Conservation (phyloP, 2,329 filamentous ascomycete species). For the Colletotrichum godetiae region DNA sequence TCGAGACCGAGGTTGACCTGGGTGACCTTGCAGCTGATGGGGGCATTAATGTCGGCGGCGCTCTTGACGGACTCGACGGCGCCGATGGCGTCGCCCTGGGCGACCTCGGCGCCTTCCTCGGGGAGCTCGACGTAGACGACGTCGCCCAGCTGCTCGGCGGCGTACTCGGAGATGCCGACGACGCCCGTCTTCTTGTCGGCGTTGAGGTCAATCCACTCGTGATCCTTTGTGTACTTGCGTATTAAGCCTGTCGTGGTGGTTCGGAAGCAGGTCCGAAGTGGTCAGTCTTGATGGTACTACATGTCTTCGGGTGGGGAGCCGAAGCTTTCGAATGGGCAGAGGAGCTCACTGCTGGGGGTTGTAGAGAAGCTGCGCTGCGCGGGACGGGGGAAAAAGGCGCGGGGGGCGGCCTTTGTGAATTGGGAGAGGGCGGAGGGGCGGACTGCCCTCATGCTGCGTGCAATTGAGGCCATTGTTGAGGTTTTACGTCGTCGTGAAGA, state of each 20-base stretch:
- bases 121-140: conserved; percentile 98
- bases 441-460: conserved; percentile 63
- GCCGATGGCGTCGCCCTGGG: conserved; percentile 85
- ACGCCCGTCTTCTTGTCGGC: conserved; percentile 84
- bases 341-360: conserved; percentile 48
- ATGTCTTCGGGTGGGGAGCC: conserved; percentile 6
- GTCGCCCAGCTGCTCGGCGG: conserved; percentile 91
- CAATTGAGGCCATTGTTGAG: conserved; percentile 70
- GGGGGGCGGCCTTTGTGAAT: conserved; percentile 47
- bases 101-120: conserved; percentile 73
- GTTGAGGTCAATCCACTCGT: conserved; percentile 96
- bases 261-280: conserved; percentile 5
- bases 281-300: conserved; percentile 6
- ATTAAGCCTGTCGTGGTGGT: conserved; percentile 59
- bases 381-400: conserved; percentile 53
- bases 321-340: neutral
- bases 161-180: conserved; percentile 90
- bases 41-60: conserved; percentile 96
- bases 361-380: conserved; percentile 55
- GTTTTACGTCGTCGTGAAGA: conserved; percentile 2
- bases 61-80: conserved; percentile 99
- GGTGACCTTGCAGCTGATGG: conserved; percentile 80
- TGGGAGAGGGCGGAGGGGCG: conserved; percentile 59
- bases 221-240: conserved; percentile 95
- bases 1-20: conserved; percentile 81